Conservation (phyloP, 495 filamentous ascomycete genomes). For the Podospora anserina region DNA sequence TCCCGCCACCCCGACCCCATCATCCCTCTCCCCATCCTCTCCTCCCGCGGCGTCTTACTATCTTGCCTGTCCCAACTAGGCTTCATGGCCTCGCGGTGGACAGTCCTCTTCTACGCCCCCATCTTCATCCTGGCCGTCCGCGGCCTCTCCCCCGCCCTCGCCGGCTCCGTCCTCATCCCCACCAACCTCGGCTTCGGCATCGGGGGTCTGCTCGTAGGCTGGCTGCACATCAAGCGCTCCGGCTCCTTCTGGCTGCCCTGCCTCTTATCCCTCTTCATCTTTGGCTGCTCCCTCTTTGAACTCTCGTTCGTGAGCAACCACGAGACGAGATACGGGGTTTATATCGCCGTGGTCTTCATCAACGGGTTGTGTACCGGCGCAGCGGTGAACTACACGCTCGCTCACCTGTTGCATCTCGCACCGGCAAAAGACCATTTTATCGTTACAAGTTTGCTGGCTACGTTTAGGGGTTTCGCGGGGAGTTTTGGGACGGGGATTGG, state of each 20-base stretch:
- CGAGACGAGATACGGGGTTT: conserved; percentile 42
- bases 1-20: conserved; percentile 59
- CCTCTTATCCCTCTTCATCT: conserved; percentile 52
- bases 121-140: conserved; percentile 70
- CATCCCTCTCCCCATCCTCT: conserved; percentile 63
- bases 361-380: conserved; percentile 70
- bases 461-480: conserved; percentile 71
- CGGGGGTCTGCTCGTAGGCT: conserved; percentile 66
- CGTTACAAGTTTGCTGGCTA: conserved; percentile 64
- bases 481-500: conserved; percentile 74
- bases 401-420: conserved; percentile 70
- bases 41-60: conserved; percentile 60
- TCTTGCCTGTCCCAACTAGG: conserved; percentile 66
- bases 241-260: conserved; percentile 64
- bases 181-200: conserved; percentile 72
- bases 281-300: conserved; percentile 48
- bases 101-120: conserved; percentile 72
- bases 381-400: conserved; percentile 71
- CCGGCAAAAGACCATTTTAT: conserved; percentile 61
- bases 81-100: conserved; percentile 74
- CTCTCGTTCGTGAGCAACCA: conserved; percentile 53
- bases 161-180: conserved; percentile 68
- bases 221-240: conserved; percentile 63
- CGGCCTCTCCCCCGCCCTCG: conserved; percentile 59
- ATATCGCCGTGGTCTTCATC: conserved; percentile 55